phyloP scores from a whole-genome alignment of 805 yeast genomes.

The Metschnikowia cerradonensis region DNA sequence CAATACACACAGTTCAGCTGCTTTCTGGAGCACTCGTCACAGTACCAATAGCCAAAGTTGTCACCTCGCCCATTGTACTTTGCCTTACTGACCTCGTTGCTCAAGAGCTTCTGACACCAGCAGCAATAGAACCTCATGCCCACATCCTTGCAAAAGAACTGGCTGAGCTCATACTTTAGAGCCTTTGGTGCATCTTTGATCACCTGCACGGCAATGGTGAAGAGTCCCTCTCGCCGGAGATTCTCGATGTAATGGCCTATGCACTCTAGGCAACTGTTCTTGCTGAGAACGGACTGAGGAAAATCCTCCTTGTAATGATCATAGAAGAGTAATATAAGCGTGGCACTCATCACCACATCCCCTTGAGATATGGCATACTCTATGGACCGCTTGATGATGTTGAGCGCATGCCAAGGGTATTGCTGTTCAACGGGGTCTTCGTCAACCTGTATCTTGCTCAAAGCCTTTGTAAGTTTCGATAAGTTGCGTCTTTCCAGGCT shows the following conservation, averaged over 20 bases:
- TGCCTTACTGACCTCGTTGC: conserved; percentile 54
- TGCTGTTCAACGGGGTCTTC: conserved; percentile 2
- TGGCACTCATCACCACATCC: conserved; percentile 57
- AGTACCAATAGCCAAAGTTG: conserved; percentile 76
- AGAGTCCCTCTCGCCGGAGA: conserved; percentile 47
- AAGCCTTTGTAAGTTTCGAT: conserved; percentile 26
- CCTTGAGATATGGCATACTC: conserved; percentile 58
- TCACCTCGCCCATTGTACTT: conserved; percentile 20
- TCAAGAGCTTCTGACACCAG: conserved; percentile 53
- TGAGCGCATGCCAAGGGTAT: conserved; percentile 56
- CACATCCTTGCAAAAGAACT: conserved; percentile 33
- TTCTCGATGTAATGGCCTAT: conserved; percentile 51
- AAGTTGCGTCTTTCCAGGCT: conserved; percentile 10
- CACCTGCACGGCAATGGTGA: conserved; percentile 55
- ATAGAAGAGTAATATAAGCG: conserved; percentile 53
- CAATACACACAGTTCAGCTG: conserved; percentile 76
- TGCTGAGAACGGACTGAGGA: conserved; percentile 14
- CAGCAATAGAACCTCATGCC: conserved; percentile 52
- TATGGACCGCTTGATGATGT: conserved; percentile 48
- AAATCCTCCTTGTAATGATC: conserved; percentile 18
- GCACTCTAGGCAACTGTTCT: conserved; percentile 49
- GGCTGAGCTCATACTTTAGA: conserved; percentile 25
- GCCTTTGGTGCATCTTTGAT: conserved; percentile 40
- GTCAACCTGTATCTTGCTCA: conserved; percentile 11
- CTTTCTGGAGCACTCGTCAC: conserved; percentile 60